Base-by-base conservation (phyloP, 2,329 filamentous ascomycete genomes). In the Elsinoe arachidis region DNA sequence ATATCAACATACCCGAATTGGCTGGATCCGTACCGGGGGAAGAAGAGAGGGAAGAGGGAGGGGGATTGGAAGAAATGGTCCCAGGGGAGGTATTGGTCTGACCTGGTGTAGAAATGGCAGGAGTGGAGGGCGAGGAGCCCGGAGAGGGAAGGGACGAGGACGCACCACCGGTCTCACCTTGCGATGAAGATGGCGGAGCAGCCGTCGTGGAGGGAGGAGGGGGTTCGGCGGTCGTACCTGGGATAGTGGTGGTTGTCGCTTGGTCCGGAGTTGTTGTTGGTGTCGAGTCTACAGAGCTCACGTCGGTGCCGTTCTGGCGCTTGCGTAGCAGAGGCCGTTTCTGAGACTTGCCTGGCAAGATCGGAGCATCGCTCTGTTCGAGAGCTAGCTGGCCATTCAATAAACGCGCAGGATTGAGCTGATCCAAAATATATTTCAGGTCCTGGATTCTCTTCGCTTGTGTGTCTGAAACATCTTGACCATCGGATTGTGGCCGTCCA, bases 121-220 rank as follows among this genome's bases (percentile, higher is more conserved):
- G 14, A n/a, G 61, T 58, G 55, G 61, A 61, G 53, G 62, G 52
- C 41, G 61, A 26, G 56, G 58, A 38, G 19, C 44, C 55, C 34
- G 61, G 60, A 38, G 60, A 56, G 38, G 56, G 56, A 61, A 43
- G 46, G n/a, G 59, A 46, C 26, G 41, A 38, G 21, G 49, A 52
- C 26, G 56, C 37, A 26, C 52, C 41, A 58, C 59, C 61, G 52
- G 57, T 61, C 59, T 56, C 59, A 63, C 60, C 61, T 63, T 53
- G 49, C 49, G 62, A 60, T 34, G 57, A 59, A 30, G 59, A 57
- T 23, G 59, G 19, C 11, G 59, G 35, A 51, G 55, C 30, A 34
- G 62, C 66, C n/a, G 61, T 63, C 19, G 64, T 62, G 10, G 56
- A 58, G 34, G 68, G 15, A 37, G 68, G 15, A 37, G 34, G 41